These are phyloP conservation scores for Melampsora larici-populina DNA, from an alignment of 1,284 basidiomycete species.

Conservation along the genomic window DNA sequence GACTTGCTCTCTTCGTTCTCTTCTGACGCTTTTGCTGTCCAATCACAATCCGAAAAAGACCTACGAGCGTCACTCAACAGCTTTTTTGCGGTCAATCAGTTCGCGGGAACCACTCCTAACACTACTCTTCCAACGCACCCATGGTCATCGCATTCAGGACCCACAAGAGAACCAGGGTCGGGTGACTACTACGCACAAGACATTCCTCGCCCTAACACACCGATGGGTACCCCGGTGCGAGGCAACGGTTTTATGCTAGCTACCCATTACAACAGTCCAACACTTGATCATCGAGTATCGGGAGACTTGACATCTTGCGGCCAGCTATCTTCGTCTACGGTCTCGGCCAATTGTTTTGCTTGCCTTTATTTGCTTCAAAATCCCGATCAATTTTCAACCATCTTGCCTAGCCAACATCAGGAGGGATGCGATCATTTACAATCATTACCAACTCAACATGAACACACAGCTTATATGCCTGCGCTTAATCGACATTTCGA, in stretches of 20 bases:
- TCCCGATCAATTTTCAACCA: not conserved
- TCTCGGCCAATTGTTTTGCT: not conserved
- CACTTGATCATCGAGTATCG: not conserved
- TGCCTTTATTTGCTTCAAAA: not conserved
- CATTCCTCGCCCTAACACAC: constrained; percentile 19
- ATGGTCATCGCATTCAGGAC: not conserved
- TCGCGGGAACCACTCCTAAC: not conserved
- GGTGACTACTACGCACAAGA: not conserved
- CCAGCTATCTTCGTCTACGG: not conserved
- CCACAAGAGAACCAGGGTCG: not conserved
- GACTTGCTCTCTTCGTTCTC: constrained; percentile 31
- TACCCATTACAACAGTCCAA: not conserved
- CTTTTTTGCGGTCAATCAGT: constrained; percentile 11
- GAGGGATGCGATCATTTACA: not conserved
- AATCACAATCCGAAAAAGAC: constrained; percentile 38
- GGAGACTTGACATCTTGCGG: not conserved
- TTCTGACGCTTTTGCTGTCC: constrained; percentile 33
- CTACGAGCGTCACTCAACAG: constrained; percentile 23
- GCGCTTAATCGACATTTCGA: not conserved
- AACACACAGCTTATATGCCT: not conserved
- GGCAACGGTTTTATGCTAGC: constrained; percentile 1
- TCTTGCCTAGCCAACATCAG: not conserved
- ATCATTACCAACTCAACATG: not conserved
- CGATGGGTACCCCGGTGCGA: constrained; percentile 22
- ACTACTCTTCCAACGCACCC: not conserved